Percentiles rank a stretch among this genome's conserved stretches.
Conservation (phyloP, 345 rosid species). For the Psidium guajava region DNA sequence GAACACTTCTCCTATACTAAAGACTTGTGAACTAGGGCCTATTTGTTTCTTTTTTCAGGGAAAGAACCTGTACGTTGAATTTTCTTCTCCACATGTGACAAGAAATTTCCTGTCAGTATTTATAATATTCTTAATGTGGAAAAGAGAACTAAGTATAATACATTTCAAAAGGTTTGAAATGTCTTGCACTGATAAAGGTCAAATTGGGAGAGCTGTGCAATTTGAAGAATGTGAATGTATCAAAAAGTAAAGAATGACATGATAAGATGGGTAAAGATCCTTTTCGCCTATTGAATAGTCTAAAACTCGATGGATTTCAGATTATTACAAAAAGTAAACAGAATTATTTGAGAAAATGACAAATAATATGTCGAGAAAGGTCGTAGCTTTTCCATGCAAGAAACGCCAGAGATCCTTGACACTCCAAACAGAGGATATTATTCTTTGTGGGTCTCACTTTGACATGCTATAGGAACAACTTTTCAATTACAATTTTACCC, state of each 20-base stretch:
- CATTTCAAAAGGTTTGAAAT: not conserved
- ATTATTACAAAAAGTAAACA: not conserved
- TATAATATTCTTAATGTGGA: not conserved
- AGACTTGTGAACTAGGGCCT: no score
- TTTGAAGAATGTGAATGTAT: not conserved
- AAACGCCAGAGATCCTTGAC: not conserved
- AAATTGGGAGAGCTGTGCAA: not conserved
- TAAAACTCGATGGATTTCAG: not conserved
- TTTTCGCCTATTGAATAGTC: not conserved
- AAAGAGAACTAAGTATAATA: not conserved
- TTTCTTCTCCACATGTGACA: not conserved
- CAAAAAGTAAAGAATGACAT: not conserved
- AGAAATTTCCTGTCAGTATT: not conserved
- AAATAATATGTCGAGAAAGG: not conserved
- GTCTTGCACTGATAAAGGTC: not conserved
- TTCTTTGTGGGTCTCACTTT: not conserved
- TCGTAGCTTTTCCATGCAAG: not conserved
- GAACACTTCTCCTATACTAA: not conserved
- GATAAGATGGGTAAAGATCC: not conserved
- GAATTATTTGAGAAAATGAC: not conserved
- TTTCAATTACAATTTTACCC: not conserved
- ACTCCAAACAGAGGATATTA: not conserved
- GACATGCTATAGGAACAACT: not conserved
- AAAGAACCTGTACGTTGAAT: not conserved
- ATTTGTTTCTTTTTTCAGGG: not conserved